Conservation (phyloP, 495 filamentous ascomycete species). For the Aspergillus carlsbadensis region DNA sequence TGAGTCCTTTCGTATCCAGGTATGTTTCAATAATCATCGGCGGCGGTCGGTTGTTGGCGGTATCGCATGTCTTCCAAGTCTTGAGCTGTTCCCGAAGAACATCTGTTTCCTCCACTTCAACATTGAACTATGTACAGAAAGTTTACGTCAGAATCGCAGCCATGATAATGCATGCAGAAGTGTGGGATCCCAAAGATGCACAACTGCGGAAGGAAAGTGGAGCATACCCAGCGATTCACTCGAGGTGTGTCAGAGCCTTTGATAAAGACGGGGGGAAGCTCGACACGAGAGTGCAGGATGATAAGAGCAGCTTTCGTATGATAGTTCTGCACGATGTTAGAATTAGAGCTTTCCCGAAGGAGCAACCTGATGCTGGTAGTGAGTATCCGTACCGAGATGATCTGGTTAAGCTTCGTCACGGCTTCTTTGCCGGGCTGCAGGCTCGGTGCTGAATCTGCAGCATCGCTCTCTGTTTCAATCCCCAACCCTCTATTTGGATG, state of each 20-base stretch:
- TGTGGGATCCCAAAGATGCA: neutral
- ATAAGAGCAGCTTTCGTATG: conserved; percentile 85
- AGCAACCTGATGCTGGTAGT: neutral
- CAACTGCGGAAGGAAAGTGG: neutral
- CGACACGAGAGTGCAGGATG: conserved; percentile 75
- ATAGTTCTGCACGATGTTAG: conserved; percentile 65
- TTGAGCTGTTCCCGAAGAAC: conserved; percentile 75
- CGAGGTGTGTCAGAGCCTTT: conserved; percentile 60
- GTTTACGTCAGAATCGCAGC: conserved; percentile 16
- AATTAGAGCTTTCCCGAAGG: conserved; percentile 6
- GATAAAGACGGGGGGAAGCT: conserved; percentile 59
- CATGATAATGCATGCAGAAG: neutral
- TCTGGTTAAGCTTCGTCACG: conserved; percentile 78
- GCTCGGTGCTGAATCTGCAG: conserved; percentile 39
- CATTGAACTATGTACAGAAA: conserved; percentile 68
- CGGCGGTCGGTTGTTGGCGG: conserved; percentile 73
- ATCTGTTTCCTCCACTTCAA: conserved; percentile 90
- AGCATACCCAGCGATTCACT: conserved; percentile 89
- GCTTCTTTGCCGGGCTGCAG: conserved; percentile 52
- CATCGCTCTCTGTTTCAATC: conserved; percentile 44
- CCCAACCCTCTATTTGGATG: conserved; percentile 36
- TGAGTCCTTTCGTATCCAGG: conserved; percentile 76
- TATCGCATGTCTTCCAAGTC: conserved; percentile 76
- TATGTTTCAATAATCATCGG: conserved; percentile 89
- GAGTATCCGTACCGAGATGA: conserved; percentile 67